These are phyloP conservation scores for Torulaspora microellipsoides DNA, from an alignment of 805 yeast species.

Conservation along the genomic window DNA sequence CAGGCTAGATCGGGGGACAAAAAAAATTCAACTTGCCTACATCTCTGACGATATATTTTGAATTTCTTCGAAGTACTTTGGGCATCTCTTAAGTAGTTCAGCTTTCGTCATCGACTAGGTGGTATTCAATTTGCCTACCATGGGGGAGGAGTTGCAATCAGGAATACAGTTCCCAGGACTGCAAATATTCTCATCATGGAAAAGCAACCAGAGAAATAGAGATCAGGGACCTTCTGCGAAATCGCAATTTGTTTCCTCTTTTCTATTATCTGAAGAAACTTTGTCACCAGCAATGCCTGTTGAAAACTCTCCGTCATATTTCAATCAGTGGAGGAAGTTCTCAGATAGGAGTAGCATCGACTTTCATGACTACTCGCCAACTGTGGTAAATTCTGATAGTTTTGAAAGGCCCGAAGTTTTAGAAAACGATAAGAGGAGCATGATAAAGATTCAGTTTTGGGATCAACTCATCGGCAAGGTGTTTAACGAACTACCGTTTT, in stretches of 20 bases:
- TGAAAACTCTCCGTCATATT: background rate
- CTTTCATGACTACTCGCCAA: slow-evolving; percentile 28
- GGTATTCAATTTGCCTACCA: background rate
- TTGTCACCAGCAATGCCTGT: background rate
- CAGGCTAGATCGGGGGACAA: background rate
- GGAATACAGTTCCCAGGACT: slow-evolving; percentile 11
- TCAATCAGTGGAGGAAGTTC: slow-evolving; percentile 3
- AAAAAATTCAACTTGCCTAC: background rate
- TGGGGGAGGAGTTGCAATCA: slow-evolving; percentile 7
- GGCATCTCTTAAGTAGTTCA: too few species aligned
- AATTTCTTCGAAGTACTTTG: too few species aligned
- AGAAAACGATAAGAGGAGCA: background rate
- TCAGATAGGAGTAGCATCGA: slow-evolving; percentile 7
- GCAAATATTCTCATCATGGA: slow-evolving; percentile 14
- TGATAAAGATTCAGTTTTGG: slow-evolving; percentile 2
- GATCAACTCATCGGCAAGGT: slow-evolving; percentile 7
- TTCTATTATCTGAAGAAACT: slow-evolving; percentile 7
- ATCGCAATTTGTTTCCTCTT: background rate
- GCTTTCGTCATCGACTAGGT: too few species aligned
- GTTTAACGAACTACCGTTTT: slow-evolving; percentile 12
- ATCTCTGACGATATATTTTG: too few species aligned
- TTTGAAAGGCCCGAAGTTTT: slow-evolving; percentile 6
- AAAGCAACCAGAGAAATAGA: slow-evolving; percentile 1
- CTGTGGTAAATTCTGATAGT: slow-evolving; percentile 19
- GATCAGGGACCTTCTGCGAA: background rate